These are phyloP conservation scores for Marasmius oreades DNA, from an alignment of 1,284 basidiomycete species.

Conservation along the genomic window DNA sequence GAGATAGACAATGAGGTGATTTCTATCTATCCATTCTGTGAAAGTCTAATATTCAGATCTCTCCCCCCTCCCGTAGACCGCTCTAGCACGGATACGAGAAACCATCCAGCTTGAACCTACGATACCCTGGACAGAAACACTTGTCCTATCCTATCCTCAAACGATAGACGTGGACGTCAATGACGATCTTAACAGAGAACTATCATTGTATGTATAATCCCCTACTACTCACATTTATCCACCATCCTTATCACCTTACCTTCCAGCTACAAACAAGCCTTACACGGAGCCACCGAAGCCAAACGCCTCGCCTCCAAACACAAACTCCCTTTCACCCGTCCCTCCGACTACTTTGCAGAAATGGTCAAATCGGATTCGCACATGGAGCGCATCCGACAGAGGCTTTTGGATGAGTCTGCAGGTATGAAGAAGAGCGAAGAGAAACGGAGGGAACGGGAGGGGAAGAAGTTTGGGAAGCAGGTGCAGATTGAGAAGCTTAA, in stretches of 20 bases:
- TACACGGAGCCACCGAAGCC: slow-evolving; percentile 78
- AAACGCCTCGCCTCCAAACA: slow-evolving; percentile 72
- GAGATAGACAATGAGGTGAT: slow-evolving; percentile 77
- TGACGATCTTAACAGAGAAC: slow-evolving; percentile 91
- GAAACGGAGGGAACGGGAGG: slow-evolving; percentile 88
- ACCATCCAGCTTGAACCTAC: slow-evolving; percentile 74
- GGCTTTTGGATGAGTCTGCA: slow-evolving; percentile 86
- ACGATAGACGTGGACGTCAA: slow-evolving; percentile 77
- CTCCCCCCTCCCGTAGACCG: slow-evolving; percentile 46
- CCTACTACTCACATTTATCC: neutral
- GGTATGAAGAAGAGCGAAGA: slow-evolving; percentile 91
- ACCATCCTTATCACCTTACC: slow-evolving; percentile 1
- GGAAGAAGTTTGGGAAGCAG: slow-evolving; percentile 98
- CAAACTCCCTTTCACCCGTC: slow-evolving; percentile 87
- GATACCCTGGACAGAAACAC: slow-evolving; percentile 84
- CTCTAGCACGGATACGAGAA: slow-evolving; percentile 78
- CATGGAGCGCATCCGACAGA: slow-evolving; percentile 95
- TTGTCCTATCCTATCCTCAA: slow-evolving; percentile 72
- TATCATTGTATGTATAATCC: slow-evolving; percentile 78
- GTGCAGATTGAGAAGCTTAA: slow-evolving; percentile 86
- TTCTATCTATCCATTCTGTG: slow-evolving; percentile 21
- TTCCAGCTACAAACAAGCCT: slow-evolving; percentile 90
- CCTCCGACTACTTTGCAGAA: slow-evolving; percentile 95
- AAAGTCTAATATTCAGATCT: slow-evolving; percentile 6
- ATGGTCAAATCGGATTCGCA: slow-evolving; percentile 98